Base-by-base conservation (phyloP, 2,329 filamentous ascomycete genomes). In the Trichophyton schoenleinii region DNA sequence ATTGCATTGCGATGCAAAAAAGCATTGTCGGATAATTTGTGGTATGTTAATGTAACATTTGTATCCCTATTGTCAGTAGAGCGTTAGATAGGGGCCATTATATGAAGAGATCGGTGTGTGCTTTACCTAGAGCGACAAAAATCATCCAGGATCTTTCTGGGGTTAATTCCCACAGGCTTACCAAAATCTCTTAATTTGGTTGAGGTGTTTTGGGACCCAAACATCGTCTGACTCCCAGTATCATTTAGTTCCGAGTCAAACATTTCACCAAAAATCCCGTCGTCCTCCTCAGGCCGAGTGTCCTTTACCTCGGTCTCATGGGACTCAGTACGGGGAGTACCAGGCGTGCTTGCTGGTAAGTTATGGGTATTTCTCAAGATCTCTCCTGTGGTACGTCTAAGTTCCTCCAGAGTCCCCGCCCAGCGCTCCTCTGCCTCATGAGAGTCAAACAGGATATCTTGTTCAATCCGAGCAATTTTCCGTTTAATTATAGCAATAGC, bases 101-200 rank as follows among this genome's bases (percentile, higher is more conserved):
- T 55, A 31, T 15, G 36, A n/a, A 22, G 11, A 18, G 22, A 38
- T 38, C 2, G 22, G 34, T 25, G 60, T 41, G 58, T 60, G 42
- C 63, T 63, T 66, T 69, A 87, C 87, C 87, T 87, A 64, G 90
- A 83, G 67, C 87, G 86, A 71, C 91, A 95, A n/a, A 89, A 83
- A 72, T 96, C 91, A 71, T 96, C 91, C 11, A 97, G 75, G 31
- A 89, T 80, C 65, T 87, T 82, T 64, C 84, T 83, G 15, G 92
- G 91, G 67, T 78, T 88, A 34, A 95, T 74, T 6, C 92, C 91
- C 13, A 83, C 82, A 78, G 85, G 86, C 71, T 89, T 90, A 1
- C 89, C 91, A 78, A 97, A 96, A 68, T 96, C 87, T 49, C 88
- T 81, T 57, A 95, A 81, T 0, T 78, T 80, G 3, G 90, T 73